Evolutionary conservation across 2,329 filamentous ascomycete genomes (phyloP), one percentile per base, ranked within the genome.

Genomic region (Didymella pinodella): DNA sequence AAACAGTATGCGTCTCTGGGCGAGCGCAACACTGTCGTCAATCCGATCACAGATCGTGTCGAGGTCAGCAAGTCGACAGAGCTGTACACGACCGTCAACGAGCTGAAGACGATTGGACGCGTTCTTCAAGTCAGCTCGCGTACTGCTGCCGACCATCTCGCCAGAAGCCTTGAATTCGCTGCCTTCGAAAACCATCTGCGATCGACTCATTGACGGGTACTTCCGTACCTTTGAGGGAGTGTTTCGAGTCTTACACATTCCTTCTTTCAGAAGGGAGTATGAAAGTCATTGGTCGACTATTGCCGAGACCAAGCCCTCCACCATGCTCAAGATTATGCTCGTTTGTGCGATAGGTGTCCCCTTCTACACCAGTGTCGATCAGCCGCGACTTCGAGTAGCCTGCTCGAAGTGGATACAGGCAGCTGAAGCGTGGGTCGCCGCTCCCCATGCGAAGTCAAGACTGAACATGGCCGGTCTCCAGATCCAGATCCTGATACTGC

Each of bases 341-440:
- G 67, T 73, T 2, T 69, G 65, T 32, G 69, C 71, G 11, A 71
- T 74, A 22, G 7, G 80, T 82, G 65, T 65, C 0, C 59, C 63
- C 0, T 81, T 88, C 18, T 86, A 86, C 2, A 80, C 82, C 0
- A 74, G 78, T 2, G 74, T 77, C 0, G 80, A 83, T 40, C 82
- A 80, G 0, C 64, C 84, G 11, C 79, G 81, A 3, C 54, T 78
- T 7, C 63, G 66, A n/a, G 43, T 44, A 3, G 41, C 57, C 25
- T 78, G 0, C 1, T 69, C 81, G 16, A 78, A 72, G 38, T 89
- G 86, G 86, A 74, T 87, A 0, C 83, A 85, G 56, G 84, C 86
- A 54, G 85, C 83, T 0, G 81, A 84, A 44, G 78, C 79, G 0
- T 88, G 84, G 83, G 61, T 84, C 0, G 80, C 80, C 0, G 79